Evolutionary conservation across 2,329 filamentous ascomycete genomes (phyloP).

Genomic region (Ophiostoma angusticollis): DNA sequence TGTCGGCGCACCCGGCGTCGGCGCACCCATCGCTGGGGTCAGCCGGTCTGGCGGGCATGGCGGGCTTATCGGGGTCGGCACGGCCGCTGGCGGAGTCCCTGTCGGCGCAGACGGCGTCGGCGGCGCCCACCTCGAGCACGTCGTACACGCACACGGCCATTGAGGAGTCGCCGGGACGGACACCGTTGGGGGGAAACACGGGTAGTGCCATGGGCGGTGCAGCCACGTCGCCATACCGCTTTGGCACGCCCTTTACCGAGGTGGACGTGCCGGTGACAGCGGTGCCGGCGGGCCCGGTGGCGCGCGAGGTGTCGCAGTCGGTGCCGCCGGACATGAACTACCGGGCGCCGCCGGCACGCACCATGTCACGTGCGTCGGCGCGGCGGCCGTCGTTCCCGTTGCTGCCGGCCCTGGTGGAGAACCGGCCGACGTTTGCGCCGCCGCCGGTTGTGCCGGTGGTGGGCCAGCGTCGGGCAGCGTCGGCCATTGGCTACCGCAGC

Average conservation of each 20-base stretch:
- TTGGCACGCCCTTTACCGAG: conserved; percentile 80
- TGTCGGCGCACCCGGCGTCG: conserved; percentile 15
- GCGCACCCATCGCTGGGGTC: conserved; percentile 5
- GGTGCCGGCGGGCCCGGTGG: conserved; percentile 56
- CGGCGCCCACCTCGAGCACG: conserved; percentile 6
- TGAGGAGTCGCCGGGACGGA: conserved; percentile 13
- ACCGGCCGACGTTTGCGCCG: conserved; percentile 28
- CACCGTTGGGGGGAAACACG: too few relatives aligned
- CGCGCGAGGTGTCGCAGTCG: conserved; percentile 73
- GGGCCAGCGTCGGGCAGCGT: conserved; percentile 8
- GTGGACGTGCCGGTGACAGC: conserved; percentile 77
- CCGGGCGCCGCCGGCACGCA: conserved; percentile 34
- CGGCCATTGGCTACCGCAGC: conserved; percentile 6
- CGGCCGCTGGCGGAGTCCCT: not conserved
- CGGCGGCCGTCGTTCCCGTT: conserved; percentile 56
- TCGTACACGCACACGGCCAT: conserved; percentile 14
- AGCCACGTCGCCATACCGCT: conserved; percentile 53
- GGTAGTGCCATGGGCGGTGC: too few relatives aligned
- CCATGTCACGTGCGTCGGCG: conserved; percentile 41
- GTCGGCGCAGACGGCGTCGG: conserved; percentile 7
- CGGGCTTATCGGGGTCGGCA: too few relatives aligned
- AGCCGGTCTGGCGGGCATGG: too few relatives aligned
- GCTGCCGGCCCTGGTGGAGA: conserved; percentile 58
- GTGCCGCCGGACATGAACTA: conserved; percentile 91
- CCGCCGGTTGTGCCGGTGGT: conserved; percentile 16